Percentiles rank a stretch among this genome's conserved stretches.
Evolutionary conservation across 192 early-diverging fungal species (phyloP).

Genomic region (Physocladia obscura): DNA sequence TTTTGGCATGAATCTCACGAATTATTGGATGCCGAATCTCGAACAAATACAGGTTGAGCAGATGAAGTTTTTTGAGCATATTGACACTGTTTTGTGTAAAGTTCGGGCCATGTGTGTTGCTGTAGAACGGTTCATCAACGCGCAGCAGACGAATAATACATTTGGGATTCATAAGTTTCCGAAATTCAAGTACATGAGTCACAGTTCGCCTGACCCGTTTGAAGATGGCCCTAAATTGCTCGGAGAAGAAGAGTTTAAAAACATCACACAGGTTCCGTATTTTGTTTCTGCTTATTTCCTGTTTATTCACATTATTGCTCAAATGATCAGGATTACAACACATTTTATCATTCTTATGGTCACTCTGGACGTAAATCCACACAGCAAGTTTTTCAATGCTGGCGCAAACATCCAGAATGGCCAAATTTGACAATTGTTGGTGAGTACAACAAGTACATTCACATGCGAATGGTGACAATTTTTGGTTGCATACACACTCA

Average conservation of each 20-base stretch:
- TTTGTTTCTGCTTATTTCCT: no score
- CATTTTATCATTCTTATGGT: background rate
- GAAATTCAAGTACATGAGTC: background rate
- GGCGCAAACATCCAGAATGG: background rate
- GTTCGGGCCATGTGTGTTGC: background rate
- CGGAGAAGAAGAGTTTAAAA: no score
- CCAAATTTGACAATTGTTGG: conserved; percentile 5
- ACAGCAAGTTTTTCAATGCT: background rate
- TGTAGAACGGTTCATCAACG: background rate
- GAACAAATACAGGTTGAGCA: background rate
- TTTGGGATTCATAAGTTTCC: no score
- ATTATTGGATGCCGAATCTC: conserved; percentile 6
- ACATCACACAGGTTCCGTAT: no score
- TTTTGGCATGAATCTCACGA: no score
- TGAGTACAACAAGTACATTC: no score
- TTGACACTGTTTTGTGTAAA: background rate
- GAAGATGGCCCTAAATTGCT: no score
- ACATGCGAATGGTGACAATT: no score
- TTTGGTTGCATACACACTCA: no score
- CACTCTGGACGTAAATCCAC: conserved; percentile 6
- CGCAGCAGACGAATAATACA: background rate
- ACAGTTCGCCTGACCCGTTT: background rate
- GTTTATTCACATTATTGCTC: no score
- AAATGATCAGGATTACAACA: background rate
- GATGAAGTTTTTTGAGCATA: background rate